phyloP scores from a whole-genome alignment of 805 yeast genomes.

The Sungouiozyma ichnusensis region DNA sequence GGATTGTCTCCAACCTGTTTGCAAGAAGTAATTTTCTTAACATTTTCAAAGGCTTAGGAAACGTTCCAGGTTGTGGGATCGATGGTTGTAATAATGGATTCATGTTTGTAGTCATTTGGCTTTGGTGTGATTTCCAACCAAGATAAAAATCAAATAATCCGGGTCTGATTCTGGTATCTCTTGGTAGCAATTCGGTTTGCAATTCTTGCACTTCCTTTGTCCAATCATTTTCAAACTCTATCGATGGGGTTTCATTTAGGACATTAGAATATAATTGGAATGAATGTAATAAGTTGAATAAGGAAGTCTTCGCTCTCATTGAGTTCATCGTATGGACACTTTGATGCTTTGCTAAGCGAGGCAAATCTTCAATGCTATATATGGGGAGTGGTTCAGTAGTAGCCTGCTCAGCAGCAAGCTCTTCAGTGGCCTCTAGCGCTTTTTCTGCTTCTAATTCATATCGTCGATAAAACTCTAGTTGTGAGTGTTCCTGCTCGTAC shows the following conservation, averaged over 20 bases:
- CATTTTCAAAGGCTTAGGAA: constrained; percentile 13
- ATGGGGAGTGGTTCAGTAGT: not conserved
- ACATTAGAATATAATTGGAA: constrained; percentile 16
- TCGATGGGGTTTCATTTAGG: not conserved
- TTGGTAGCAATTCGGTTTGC: not conserved
- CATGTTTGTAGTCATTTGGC: constrained; percentile 7
- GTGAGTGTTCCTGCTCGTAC: no score
- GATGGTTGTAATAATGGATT: constrained; percentile 15
- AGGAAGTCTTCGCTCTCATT: constrained; percentile 16
- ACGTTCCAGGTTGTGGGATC: constrained; percentile 21
- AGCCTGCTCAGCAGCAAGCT: no score
- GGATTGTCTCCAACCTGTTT: constrained; percentile 14
- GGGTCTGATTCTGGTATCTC: not conserved
- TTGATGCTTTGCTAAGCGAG: not conserved
- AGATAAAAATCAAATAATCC: constrained; percentile 8
- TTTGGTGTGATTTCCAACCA: constrained; percentile 17
- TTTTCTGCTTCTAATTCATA: no score
- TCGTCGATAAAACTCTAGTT: no score
- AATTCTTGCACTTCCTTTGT: constrained; percentile 7
- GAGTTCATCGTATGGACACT: constrained; percentile 5
- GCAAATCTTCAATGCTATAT: constrained; percentile 1
- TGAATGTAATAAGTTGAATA: constrained; percentile 23
- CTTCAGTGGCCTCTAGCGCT: no score
- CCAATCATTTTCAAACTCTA: constrained; percentile 8
- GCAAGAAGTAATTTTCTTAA: constrained; percentile 13